Evolutionary conservation across 768 basidiomycete genomes (phyloP).

Genomic region (Phanerochaete carnosa): DNA sequence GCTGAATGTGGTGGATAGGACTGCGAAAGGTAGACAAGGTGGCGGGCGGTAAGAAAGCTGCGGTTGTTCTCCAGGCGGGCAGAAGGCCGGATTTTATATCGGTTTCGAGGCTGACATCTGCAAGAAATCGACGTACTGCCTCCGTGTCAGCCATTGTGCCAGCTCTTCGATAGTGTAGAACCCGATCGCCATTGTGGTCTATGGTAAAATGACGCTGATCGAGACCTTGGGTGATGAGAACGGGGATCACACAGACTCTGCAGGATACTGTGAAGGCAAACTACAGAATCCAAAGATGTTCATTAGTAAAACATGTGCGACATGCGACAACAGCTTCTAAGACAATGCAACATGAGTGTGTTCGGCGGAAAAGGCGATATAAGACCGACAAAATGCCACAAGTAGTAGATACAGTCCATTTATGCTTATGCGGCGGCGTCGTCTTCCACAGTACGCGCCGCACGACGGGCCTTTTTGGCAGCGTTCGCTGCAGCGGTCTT

Average conservation of each 20-base stretch:
- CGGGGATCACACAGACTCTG: too few species aligned
- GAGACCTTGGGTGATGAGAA: not conserved
- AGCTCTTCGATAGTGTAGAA: too few species aligned
- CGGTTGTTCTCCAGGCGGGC: too few species aligned
- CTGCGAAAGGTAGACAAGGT: not conserved
- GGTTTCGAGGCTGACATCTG: too few species aligned
- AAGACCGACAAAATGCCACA: not conserved
- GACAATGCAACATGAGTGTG: not conserved
- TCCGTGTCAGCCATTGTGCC: too few species aligned
- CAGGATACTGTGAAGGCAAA: too few species aligned
- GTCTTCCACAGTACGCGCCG: constrained; percentile 35
- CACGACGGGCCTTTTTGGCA: constrained; percentile 84
- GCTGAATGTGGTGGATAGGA: not conserved
- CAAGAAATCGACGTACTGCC: too few species aligned
- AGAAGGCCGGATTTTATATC: too few species aligned
- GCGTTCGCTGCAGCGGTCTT: constrained; percentile 86
- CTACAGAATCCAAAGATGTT: not conserved
- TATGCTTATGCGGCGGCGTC: not conserved
- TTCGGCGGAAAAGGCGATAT: not conserved
- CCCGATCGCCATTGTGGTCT: too few species aligned
- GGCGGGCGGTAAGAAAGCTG: too few species aligned
- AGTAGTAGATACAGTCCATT: not conserved
- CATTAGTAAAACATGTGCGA: constrained; percentile 1
- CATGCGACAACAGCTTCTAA: constrained; percentile 1
- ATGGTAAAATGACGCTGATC: not conserved